phyloP scores from a whole-genome alignment of 371 early-diverging fungal species.

The Syncephalastrum monosporum region DNA sequence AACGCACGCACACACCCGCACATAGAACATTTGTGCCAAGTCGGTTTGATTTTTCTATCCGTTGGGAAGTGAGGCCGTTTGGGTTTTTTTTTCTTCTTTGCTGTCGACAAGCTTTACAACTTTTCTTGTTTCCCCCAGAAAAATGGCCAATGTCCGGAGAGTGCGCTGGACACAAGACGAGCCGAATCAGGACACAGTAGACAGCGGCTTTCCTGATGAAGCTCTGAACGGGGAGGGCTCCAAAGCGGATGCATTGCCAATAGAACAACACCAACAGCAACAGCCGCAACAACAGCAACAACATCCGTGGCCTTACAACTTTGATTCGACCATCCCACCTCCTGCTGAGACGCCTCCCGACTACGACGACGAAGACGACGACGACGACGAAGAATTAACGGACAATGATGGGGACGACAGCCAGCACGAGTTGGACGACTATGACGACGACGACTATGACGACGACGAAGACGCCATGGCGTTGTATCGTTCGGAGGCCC shows the following conservation, averaged over 20 bases:
- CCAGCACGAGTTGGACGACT: neutral
- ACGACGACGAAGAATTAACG: slow-evolving; percentile 14
- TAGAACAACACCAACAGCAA: slow-evolving; percentile 1
- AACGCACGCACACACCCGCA: neutral
- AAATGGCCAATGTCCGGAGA: slow-evolving; percentile 28
- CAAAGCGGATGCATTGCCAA: neutral
- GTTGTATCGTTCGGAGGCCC: slow-evolving; percentile 36
- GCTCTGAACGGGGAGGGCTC: neutral
- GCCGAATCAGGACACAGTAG: slow-evolving; percentile 8
- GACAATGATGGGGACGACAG: slow-evolving; percentile 10
- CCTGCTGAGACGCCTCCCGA: slow-evolving; percentile 4
- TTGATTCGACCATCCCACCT: slow-evolving; percentile 8
- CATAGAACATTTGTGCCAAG: neutral
- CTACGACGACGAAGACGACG: slow-evolving; percentile 14
- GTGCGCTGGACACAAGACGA: slow-evolving; percentile 34
- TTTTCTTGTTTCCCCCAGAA: neutral
- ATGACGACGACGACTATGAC: slow-evolving; percentile 20
- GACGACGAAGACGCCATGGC: slow-evolving; percentile 38
- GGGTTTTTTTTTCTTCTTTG: neutral
- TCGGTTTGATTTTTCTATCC: slow-evolving; percentile 1
- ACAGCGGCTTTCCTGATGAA: slow-evolving; percentile 5
- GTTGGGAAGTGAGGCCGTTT: neutral
- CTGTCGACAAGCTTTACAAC: neutral
- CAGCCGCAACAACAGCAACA: slow-evolving; percentile 9
- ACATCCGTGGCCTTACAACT: slow-evolving; percentile 23